Conservation (phyloP, 257 asterid species). For the Nicotiana paniculata region DNA sequence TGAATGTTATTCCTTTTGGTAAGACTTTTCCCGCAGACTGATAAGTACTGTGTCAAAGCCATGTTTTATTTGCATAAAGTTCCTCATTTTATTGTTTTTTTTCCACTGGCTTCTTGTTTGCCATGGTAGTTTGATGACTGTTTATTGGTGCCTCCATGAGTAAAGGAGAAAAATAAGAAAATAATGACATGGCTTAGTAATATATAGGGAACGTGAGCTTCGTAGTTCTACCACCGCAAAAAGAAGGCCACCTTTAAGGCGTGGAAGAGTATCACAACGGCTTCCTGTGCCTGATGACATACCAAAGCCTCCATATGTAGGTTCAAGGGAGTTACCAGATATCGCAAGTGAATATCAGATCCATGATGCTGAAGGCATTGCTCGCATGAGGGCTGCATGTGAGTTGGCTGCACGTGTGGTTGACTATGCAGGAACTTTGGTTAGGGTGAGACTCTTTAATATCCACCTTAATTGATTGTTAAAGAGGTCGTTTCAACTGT, state of each 20-base stretch:
- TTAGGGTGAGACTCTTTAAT: constrained; percentile 58
- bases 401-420: constrained; percentile 92
- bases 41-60: background rate
- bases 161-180: background rate
- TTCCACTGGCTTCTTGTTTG: background rate
- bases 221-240: constrained; percentile 40
- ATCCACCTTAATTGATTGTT: background rate
- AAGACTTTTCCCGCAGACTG: background rate
- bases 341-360: constrained; percentile 63
- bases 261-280: constrained; percentile 78
- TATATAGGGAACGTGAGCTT: constrained; percentile 71
- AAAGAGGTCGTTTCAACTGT: background rate
- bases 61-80: background rate
- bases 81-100: background rate
- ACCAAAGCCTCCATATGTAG: constrained; percentile 74
- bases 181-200: background rate
- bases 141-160: background rate
- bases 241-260: constrained; percentile 73
- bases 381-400: constrained; percentile 82
- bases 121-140: background rate
- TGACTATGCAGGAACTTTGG: constrained; percentile 80
- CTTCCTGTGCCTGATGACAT: constrained; percentile 87
- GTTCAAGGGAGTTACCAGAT: constrained; percentile 59
- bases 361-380: constrained; percentile 75
- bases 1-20: background rate